phyloP scores from a whole-genome alignment of 352 stramenopile genomes.

The Phytophthora syringae region DNA sequence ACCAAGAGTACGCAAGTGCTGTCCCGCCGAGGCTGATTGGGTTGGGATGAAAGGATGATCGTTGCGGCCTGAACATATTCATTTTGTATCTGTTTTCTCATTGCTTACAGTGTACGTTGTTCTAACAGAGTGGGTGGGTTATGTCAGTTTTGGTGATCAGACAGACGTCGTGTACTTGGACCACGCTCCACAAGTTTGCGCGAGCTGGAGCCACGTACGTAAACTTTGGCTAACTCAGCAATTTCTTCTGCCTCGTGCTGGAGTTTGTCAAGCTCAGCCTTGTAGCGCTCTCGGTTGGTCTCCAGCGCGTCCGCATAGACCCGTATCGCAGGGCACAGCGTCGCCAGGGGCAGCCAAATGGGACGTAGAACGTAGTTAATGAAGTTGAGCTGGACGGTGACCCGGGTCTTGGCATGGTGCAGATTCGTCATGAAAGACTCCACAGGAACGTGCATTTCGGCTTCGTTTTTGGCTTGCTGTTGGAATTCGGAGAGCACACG shows the following conservation, averaged over 20 bases:
- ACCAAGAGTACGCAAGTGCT: conserved; percentile 78
- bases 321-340: conserved; percentile 54
- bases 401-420: conserved; percentile 58
- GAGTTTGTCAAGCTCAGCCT: conserved; percentile 60
- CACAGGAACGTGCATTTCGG: conserved; percentile 60
- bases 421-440: conserved; percentile 82
- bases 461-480: conserved; percentile 70
- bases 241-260: conserved; percentile 31
- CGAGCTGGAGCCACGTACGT: conserved; percentile 53
- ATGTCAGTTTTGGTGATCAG: conserved; percentile 14
- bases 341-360: conserved; percentile 63
- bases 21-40: conserved; percentile 49
- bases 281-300: conserved; percentile 68
- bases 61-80: conserved; percentile 16
- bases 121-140: conserved; percentile 14
- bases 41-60: conserved; percentile 3
- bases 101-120: conserved; percentile 12
- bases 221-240: conserved; percentile 34
- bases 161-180: conserved; percentile 11
- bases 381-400: conserved; percentile 80
- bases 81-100: conserved; percentile 13
- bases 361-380: conserved; percentile 78
- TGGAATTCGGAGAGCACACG: conserved; percentile 78
- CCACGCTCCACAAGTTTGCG: conserved; percentile 28
- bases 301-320: conserved; percentile 68